Evolutionary conservation across 495 filamentous ascomycete species (phyloP).

Genomic region (Cercophora newfieldiana): DNA sequence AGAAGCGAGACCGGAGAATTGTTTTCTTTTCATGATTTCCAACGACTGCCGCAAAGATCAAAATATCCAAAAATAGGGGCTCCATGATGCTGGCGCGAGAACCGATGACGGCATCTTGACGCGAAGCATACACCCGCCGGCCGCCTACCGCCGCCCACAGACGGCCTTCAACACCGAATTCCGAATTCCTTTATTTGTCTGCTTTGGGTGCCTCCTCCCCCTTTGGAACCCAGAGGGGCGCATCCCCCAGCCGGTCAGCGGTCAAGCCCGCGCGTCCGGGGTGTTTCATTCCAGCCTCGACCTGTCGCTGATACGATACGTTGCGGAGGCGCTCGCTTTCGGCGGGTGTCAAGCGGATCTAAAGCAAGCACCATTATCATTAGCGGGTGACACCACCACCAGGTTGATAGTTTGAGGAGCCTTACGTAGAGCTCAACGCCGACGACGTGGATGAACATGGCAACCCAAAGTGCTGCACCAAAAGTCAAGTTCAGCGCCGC

Average conservation of each 20-base stretch:
- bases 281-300: constrained; percentile 49
- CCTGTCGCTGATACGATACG: constrained; percentile 52
- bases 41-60: too few relatives aligned
- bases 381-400: not conserved
- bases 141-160: too few relatives aligned
- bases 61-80: too few relatives aligned
- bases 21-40: too few relatives aligned
- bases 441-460: constrained; percentile 47
- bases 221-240: constrained; percentile 28
- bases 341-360: constrained; percentile 50
- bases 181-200: not conserved
- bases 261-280: constrained; percentile 51
- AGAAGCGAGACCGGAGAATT: too few relatives aligned
- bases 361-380: not conserved
- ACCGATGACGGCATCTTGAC: too few relatives aligned
- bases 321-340: constrained; percentile 50
- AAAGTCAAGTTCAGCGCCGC: constrained; percentile 42
- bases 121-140: too few relatives aligned
- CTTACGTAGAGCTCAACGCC: constrained; percentile 56
- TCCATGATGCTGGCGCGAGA: too few relatives aligned
- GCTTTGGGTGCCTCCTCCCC: not conserved
- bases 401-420: constrained; percentile 29
- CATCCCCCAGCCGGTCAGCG: constrained; percentile 48
- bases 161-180: too few relatives aligned
- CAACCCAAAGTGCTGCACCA: constrained; percentile 48